Evolutionary conservation across 169 alveolate genomes (phyloP).

Genomic region (Cryptosporidium canis): DNA sequence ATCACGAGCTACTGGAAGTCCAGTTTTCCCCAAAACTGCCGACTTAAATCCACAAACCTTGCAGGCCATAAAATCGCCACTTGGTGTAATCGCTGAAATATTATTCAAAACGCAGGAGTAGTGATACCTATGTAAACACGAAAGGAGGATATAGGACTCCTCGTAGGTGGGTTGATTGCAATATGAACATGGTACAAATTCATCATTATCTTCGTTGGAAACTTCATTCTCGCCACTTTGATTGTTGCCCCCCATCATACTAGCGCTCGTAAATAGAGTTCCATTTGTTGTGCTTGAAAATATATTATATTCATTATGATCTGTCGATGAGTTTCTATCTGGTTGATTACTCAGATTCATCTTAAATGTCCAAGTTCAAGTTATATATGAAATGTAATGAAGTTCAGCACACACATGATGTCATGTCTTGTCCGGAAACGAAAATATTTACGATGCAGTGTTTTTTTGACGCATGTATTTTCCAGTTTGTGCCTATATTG

Average conservation of each 20-base stretch:
- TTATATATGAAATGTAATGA: not conserved
- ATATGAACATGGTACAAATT: constrained; percentile 33
- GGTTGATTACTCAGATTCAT: not conserved
- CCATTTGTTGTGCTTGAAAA: not conserved
- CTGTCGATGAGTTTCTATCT: not conserved
- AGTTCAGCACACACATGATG: not conserved
- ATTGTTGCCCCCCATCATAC: not conserved
- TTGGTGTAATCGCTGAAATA: constrained; percentile 15
- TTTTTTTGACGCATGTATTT: not conserved
- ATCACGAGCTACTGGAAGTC: constrained; percentile 23
- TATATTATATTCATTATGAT: not conserved
- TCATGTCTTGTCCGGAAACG: not conserved
- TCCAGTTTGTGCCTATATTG: no score
- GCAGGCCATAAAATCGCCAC: constrained; percentile 65
- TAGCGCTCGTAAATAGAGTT: not conserved
- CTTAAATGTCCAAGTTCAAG: not conserved
- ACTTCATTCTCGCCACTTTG: not conserved
- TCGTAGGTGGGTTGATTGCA: constrained; percentile 58
- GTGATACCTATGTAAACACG: constrained; percentile 55
- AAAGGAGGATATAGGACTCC: constrained; percentile 53
- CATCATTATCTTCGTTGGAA: constrained; percentile 1
- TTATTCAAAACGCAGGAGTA: constrained; percentile 57
- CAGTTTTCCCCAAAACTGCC: constrained; percentile 62
- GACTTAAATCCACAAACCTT: constrained; percentile 59
- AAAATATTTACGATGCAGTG: constrained; percentile 12